Conservation (phyloP, 306 rosid species). For the Pterocarpus santalinus region DNA sequence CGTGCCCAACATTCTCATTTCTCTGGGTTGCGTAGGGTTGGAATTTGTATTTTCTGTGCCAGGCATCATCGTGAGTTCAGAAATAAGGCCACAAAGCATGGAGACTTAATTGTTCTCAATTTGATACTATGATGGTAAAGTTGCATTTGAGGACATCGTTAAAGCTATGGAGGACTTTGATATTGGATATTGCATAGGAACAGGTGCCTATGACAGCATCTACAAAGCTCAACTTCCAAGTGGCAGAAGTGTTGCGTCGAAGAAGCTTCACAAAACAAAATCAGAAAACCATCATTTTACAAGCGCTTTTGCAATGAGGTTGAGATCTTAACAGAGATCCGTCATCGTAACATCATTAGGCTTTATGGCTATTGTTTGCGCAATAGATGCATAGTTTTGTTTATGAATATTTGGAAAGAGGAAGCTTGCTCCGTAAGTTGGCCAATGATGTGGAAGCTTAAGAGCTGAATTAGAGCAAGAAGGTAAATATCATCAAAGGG, state of each 20-base stretch:
- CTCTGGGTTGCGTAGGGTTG: neutral
- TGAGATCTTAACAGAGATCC: conserved; percentile 34
- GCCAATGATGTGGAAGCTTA: conserved; percentile 30
- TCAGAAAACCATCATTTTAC: conserved; percentile 25
- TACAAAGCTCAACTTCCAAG: conserved; percentile 40
- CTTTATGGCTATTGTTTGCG: conserved; percentile 40
- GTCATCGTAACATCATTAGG: conserved; percentile 21
- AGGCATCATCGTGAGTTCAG: neutral
- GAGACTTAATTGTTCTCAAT: conserved; percentile 30
- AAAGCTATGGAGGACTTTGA: conserved; percentile 37
- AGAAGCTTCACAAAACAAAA: conserved; percentile 40
- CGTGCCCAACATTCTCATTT: neutral
- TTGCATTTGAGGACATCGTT: conserved; percentile 45
- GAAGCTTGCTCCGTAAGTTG: conserved; percentile 36
- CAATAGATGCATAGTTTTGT: conserved; percentile 31
- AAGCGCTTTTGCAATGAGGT: conserved; percentile 30
- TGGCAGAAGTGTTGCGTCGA: conserved; percentile 30
- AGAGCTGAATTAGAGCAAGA: conserved; percentile 45
- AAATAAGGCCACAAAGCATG: neutral
- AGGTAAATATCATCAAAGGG: conserved; percentile 48
- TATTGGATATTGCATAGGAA: conserved; percentile 37
- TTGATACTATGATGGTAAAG: conserved; percentile 40
- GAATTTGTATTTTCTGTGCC: neutral
- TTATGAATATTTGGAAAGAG: conserved; percentile 48
- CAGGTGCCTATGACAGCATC: conserved; percentile 40